Conservation (phyloP, 805 yeast species). For the Barnettozyma salicaria region DNA sequence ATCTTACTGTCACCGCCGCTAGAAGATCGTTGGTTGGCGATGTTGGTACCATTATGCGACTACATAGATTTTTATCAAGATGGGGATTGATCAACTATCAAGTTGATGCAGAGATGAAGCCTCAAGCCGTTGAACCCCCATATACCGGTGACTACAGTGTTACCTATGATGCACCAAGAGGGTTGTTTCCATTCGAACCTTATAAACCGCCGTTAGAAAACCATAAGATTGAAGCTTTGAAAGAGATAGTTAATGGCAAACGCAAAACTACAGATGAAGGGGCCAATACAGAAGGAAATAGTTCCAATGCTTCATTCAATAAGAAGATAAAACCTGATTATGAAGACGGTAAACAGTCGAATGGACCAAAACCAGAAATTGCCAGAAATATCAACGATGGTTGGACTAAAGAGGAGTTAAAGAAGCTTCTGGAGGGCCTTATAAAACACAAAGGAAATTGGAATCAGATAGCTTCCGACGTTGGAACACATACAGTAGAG, state of each 20-base stretch:
- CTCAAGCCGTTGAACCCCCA: constrained; percentile 64
- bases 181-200: constrained; percentile 85
- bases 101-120: constrained; percentile 72
- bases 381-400: constrained; percentile 32
- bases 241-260: constrained; percentile 28
- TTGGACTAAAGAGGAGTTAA: constrained; percentile 67
- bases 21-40: constrained; percentile 89
- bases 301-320: no score
- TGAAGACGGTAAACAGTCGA: constrained; percentile 12
- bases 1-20: constrained; percentile 82
- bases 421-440: constrained; percentile 55
- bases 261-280: constrained; percentile 14
- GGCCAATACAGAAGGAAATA: constrained; percentile 8
- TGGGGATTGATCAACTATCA: constrained; percentile 96
- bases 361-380: background rate
- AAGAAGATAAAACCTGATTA: no score
- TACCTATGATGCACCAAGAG: constrained; percentile 84
- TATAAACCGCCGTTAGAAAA: constrained; percentile 54
- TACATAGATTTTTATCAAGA: constrained; percentile 75
- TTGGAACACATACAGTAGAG: constrained; percentile 65
- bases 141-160: constrained; percentile 72
- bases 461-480: constrained; percentile 64
- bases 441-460: constrained; percentile 66
- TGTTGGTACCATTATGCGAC: constrained; percentile 80
- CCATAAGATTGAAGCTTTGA: constrained; percentile 37